phyloP scores from a whole-genome alignment of 805 yeast genomes.

The Yarrowia sp. region DNA sequence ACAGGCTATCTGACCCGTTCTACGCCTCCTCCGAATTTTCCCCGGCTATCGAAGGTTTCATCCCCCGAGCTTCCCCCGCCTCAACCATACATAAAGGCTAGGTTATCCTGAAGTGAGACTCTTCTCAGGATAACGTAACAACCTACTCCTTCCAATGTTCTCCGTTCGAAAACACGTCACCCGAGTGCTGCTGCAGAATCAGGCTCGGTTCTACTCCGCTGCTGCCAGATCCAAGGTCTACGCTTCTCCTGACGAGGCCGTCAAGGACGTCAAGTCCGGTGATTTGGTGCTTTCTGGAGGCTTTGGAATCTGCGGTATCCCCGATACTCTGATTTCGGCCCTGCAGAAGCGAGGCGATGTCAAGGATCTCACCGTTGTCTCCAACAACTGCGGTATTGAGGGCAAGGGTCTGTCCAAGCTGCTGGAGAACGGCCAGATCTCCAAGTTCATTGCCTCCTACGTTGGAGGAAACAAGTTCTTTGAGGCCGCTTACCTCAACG shows the following conservation, averaged over 20 bases:
- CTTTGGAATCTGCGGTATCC: constrained; percentile 58
- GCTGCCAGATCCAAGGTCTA: constrained; percentile 35
- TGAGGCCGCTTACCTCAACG: constrained; percentile 54
- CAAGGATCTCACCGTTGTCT: constrained; percentile 51
- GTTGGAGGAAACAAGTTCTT: constrained; percentile 57
- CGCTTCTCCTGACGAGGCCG: constrained; percentile 35
- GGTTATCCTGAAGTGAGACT: background rate
- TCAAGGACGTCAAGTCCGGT: constrained; percentile 44
- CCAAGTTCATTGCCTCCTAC: constrained; percentile 57
- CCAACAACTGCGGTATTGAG: constrained; percentile 59
- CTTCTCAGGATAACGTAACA: too few relatives aligned
- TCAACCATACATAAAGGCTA: constrained; percentile 31
- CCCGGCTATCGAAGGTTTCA: constrained; percentile 36
- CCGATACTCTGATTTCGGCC: constrained; percentile 55
- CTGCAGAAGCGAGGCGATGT: constrained; percentile 50
- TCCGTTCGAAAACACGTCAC: constrained; percentile 30
- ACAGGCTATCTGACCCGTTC: background rate
- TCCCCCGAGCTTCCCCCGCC: constrained; percentile 30
- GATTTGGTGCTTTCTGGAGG: constrained; percentile 57
- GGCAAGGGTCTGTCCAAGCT: constrained; percentile 55
- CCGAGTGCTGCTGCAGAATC: constrained; percentile 6
- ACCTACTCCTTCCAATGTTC: constrained; percentile 16
- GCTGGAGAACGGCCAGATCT: constrained; percentile 54
- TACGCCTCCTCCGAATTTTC: constrained; percentile 8
- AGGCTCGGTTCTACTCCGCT: constrained; percentile 34